phyloP scores from a whole-genome alignment of 2,329 filamentous ascomycete species.

The Parafenestella ontariensis region DNA sequence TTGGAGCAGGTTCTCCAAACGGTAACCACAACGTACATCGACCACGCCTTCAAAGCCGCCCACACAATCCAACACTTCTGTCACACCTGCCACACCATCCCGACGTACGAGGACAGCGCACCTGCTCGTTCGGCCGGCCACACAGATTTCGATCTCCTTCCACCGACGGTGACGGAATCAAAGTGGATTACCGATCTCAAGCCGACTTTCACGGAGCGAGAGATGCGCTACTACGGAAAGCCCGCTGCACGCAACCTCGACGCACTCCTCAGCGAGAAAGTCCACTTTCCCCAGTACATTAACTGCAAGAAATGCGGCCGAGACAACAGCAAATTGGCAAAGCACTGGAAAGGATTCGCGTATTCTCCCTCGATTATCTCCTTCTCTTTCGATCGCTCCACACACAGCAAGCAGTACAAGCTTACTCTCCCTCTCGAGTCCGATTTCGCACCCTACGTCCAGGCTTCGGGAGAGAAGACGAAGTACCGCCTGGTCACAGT shows the following conservation, averaged over 20 bases:
- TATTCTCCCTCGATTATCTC: not conserved
- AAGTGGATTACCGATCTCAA: not conserved
- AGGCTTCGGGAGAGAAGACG: not conserved
- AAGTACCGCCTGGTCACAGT: constrained; percentile 3
- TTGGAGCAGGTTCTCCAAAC: constrained; percentile 1
- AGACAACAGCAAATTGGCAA: not conserved
- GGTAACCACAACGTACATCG: not conserved
- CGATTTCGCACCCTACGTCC: not conserved
- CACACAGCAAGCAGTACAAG: not conserved
- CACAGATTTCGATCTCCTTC: not conserved
- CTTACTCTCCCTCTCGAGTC: constrained; percentile 2
- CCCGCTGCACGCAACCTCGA: not conserved
- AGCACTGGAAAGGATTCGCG: not conserved
- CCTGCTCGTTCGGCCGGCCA: no score
- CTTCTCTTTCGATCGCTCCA: not conserved
- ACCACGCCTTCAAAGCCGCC: not conserved
- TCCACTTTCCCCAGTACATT: not conserved
- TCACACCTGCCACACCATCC: not conserved
- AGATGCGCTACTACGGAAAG: not conserved
- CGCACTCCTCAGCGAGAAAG: not conserved
- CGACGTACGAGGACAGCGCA: not conserved
- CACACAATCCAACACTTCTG: not conserved
- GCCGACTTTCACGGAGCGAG: not conserved
- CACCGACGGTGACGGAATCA: not conserved
- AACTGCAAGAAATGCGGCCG: not conserved